A percentile compares a stretch with the other conserved stretches of the same genome.
Evolutionary conservation across 192 early-diverging fungal species (phyloP).

Genomic region (Umbelopsis sp.): DNA sequence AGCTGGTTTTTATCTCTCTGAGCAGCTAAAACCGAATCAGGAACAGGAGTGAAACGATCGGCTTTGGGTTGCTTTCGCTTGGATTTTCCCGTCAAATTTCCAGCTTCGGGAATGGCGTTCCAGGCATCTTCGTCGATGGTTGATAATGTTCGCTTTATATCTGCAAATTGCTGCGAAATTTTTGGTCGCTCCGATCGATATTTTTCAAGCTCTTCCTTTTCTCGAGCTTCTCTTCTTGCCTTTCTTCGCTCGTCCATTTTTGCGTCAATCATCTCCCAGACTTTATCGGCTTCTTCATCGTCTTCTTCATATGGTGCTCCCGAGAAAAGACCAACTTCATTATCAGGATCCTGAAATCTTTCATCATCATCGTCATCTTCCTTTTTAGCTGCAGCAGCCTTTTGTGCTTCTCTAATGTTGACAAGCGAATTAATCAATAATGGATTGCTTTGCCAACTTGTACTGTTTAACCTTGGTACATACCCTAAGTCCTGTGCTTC

Average conservation of each 20-base stretch:
- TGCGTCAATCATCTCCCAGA: slow-evolving; percentile 87
- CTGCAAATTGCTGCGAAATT: slow-evolving; percentile 89
- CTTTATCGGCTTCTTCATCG: slow-evolving; percentile 95
- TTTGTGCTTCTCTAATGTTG: slow-evolving; percentile 15
- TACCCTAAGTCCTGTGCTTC: slow-evolving; percentile 64
- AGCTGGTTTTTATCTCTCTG: slow-evolving; percentile 54
- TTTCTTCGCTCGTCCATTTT: slow-evolving; percentile 89
- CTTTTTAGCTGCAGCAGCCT: slow-evolving; percentile 42
- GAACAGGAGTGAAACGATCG: slow-evolving; percentile 62
- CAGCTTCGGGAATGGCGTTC: slow-evolving; percentile 77
- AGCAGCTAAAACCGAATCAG: slow-evolving; percentile 62
- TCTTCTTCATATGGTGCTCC: slow-evolving; percentile 89
- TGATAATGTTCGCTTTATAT: slow-evolving; percentile 84
- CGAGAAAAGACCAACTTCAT: slow-evolving; percentile 91
- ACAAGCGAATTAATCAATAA: not conserved
- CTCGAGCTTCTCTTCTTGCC: slow-evolving; percentile 71
- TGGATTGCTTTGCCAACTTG: not conserved
- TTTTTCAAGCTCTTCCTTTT: slow-evolving; percentile 68
- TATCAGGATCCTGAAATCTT: slow-evolving; percentile 88
- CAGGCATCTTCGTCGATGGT: slow-evolving; percentile 86
- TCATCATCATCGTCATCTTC: slow-evolving; percentile 75
- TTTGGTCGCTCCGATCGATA: slow-evolving; percentile 72
- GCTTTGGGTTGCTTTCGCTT: slow-evolving; percentile 65
- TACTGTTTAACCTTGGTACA: slow-evolving; percentile 5
- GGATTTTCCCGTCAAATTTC: slow-evolving; percentile 80